These are phyloP conservation scores for Fomitopsis schrenkii DNA, from an alignment of 1,284 basidiomycete genomes.

Conservation along the genomic window DNA sequence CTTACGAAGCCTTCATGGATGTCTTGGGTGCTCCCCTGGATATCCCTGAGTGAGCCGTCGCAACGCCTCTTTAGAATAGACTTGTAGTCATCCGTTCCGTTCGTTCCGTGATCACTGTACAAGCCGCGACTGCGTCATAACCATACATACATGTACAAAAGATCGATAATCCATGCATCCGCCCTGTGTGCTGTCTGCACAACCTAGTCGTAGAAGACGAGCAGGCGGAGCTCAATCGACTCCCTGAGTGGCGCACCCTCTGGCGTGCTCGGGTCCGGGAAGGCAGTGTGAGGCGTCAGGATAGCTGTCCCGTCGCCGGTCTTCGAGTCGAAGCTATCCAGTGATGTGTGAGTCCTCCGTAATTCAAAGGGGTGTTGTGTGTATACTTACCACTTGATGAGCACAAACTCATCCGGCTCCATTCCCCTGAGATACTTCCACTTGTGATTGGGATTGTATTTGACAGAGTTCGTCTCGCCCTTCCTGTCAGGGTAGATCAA, in stretches of 20 bases:
- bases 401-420: slow-evolving; percentile 56
- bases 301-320: slow-evolving; percentile 46
- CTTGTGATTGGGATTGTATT: slow-evolving; percentile 46
- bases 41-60: not conserved
- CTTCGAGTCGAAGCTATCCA: slow-evolving; percentile 43
- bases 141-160: not conserved
- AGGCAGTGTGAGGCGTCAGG: slow-evolving; percentile 55
- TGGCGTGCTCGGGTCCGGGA: slow-evolving; percentile 49
- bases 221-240: slow-evolving; percentile 53
- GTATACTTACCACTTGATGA: slow-evolving; percentile 62
- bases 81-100: not conserved
- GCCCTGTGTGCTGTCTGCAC: too few species aligned
- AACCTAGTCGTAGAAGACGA: slow-evolving; percentile 52
- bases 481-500: slow-evolving; percentile 49
- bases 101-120: not conserved
- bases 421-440: slow-evolving; percentile 67
- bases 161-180: too few species aligned
- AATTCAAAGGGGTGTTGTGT: not conserved
- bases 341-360: not conserved
- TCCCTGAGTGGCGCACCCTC: slow-evolving; percentile 42
- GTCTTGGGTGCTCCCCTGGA: not conserved
- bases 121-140: not conserved
- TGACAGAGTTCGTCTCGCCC: slow-evolving; percentile 56
- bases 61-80: not conserved
- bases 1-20: slow-evolving; percentile 1